phyloP scores from a whole-genome alignment of 352 stramenopile genomes.

The Thraustochytrium sp. region DNA sequence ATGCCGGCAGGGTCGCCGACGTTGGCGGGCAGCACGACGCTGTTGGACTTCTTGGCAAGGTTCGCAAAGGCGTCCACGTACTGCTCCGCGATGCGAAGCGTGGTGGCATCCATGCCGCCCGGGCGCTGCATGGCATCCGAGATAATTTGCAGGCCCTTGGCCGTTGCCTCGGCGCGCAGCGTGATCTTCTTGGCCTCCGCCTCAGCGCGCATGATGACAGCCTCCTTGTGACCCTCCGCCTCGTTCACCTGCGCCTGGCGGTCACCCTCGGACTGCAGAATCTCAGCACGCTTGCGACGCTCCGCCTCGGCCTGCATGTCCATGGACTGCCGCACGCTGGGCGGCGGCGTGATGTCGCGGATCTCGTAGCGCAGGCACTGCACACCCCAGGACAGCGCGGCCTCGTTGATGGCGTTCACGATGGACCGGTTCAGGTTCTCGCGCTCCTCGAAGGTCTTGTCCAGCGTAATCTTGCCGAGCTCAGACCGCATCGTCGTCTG shows the following conservation, averaged over 20 bases:
- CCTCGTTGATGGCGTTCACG: constrained; percentile 80
- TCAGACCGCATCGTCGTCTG: constrained; percentile 84
- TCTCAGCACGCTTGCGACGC: constrained; percentile 79
- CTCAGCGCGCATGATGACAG: constrained; percentile 50
- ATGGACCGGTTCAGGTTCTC: constrained; percentile 83
- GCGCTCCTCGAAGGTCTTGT: constrained; percentile 85
- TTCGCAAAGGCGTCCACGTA: constrained; percentile 82
- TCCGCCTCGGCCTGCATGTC: constrained; percentile 85
- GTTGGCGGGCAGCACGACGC: constrained; percentile 58
- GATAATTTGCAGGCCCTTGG: constrained; percentile 67
- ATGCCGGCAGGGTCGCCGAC: constrained; percentile 73
- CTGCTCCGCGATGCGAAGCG: constrained; percentile 78
- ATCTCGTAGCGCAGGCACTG: constrained; percentile 83
- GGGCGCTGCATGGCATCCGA: constrained; percentile 62
- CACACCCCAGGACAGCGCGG: constrained; percentile 77
- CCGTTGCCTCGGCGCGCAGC: constrained; percentile 70
- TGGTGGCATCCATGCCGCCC: constrained; percentile 69
- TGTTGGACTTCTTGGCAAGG: constrained; percentile 79
- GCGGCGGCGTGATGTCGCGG: constrained; percentile 73
- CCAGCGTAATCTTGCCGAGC: constrained; percentile 81
- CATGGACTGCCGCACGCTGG: constrained; percentile 76
- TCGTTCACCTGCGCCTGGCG: constrained; percentile 78
- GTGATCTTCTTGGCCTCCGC: constrained; percentile 78
- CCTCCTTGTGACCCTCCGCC: constrained; percentile 56
- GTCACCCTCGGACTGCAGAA: constrained; percentile 79